phyloP scores from a whole-genome alignment of 140 eudicot species.

The Senecio squalidus region DNA sequence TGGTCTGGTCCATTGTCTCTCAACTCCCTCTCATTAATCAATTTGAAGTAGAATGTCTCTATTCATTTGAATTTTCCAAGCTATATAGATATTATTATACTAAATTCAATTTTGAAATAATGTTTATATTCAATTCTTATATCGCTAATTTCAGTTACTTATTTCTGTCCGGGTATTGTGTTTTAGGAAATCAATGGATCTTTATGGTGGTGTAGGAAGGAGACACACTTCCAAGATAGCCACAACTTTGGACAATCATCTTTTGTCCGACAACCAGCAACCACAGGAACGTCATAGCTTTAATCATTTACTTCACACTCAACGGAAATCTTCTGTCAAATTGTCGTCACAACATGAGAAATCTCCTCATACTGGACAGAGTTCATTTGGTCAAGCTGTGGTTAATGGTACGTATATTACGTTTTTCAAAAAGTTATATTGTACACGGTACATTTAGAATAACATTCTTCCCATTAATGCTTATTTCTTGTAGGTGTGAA shows the following conservation, averaged over 20 bases:
- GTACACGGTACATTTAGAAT: no score
- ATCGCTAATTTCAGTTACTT: neutral
- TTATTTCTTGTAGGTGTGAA: slow-evolving; percentile 50
- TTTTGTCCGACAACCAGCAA: slow-evolving; percentile 41
- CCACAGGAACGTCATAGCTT: slow-evolving; percentile 46
- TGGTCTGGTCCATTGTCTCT: no score
- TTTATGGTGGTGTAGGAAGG: slow-evolving; percentile 26
- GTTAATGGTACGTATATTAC: slow-evolving; percentile 52
- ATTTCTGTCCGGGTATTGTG: neutral
- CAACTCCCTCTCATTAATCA: no score
- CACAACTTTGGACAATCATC: slow-evolving; percentile 42
- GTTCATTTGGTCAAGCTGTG: slow-evolving; percentile 63
- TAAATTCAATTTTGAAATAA: no score
- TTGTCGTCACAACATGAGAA: slow-evolving; percentile 30
- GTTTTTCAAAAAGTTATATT: no score
- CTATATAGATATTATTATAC: no score
- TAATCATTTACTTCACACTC: slow-evolving; percentile 46
- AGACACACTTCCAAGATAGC: slow-evolving; percentile 35
- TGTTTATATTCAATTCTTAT: no score
- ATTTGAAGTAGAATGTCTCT: no score
- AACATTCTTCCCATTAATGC: neutral
- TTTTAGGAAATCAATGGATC: slow-evolving; percentile 7
- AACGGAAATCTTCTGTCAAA: slow-evolving; percentile 41
- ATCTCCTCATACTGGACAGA: slow-evolving; percentile 38
- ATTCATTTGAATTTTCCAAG: no score